Conservation (phyloP, 352 stramenopile species). For the Phytopythium aichiense region DNA sequence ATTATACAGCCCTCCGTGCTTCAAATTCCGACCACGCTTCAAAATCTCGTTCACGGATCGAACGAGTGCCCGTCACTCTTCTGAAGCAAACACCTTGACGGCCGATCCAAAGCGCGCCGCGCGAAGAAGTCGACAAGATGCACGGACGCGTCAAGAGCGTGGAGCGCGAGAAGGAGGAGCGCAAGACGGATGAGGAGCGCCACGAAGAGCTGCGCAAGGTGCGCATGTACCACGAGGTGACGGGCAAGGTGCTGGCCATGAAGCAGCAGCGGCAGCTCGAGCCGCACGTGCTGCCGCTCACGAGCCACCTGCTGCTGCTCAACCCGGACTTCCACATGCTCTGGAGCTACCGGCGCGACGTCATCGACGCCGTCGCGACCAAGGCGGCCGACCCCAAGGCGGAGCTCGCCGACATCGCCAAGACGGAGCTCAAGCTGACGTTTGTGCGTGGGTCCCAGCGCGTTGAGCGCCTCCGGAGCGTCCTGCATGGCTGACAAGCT, state of each 20-base stretch:
- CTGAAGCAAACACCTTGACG: neutral
- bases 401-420: slow-evolving; percentile 45
- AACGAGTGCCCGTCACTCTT: no score
- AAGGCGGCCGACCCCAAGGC: slow-evolving; percentile 17
- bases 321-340: slow-evolving; percentile 97
- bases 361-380: slow-evolving; percentile 55
- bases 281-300: slow-evolving; percentile 68
- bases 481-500: neutral
- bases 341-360: slow-evolving; percentile 96
- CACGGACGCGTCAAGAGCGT: slow-evolving; percentile 75
- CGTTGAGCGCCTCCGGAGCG: no score
- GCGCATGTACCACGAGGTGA: slow-evolving; percentile 77
- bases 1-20: no score
- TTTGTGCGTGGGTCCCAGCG: slow-evolving; percentile 16
- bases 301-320: slow-evolving; percentile 91
- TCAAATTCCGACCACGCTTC: no score
- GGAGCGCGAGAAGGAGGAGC: slow-evolving; percentile 65
- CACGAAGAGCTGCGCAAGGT: slow-evolving; percentile 60
- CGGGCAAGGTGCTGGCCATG: slow-evolving; percentile 60
- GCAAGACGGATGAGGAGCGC: slow-evolving; percentile 58
- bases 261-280: slow-evolving; percentile 50
- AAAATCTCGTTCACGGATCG: no score
- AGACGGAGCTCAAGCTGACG: slow-evolving; percentile 89
- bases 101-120: neutral
- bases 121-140: slow-evolving; percentile 22